phyloP scores from a whole-genome alignment of 2,329 filamentous ascomycete species.

The Fusarium tuaranense region DNA sequence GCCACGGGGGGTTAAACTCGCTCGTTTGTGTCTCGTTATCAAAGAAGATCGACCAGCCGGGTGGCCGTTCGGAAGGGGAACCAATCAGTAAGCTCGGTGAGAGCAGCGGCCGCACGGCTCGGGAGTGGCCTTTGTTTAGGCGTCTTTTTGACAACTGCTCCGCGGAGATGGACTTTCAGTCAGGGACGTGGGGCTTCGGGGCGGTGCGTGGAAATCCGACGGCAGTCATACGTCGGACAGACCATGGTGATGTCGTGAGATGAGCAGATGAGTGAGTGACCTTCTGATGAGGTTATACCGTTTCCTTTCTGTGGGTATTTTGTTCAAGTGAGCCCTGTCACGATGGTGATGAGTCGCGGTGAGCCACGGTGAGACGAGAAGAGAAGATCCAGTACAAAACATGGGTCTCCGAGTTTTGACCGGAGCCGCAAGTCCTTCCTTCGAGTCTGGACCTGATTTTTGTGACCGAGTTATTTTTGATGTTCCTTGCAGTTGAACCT shows the following conservation, averaged over 20 bases:
- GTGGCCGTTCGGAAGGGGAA: neutral
- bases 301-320: constrained; percentile 17
- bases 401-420: neutral
- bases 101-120: neutral
- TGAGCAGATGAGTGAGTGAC: constrained; percentile 7
- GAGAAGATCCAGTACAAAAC: neutral
- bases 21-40: neutral
- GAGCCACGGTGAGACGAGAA: constrained; percentile 9
- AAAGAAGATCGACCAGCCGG: neutral
- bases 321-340: neutral
- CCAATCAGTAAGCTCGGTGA: constrained; percentile 32
- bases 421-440: neutral
- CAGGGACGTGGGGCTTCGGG: constrained; percentile 20
- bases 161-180: constrained; percentile 39
- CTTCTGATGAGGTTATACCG: constrained; percentile 15
- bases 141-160: constrained; percentile 12
- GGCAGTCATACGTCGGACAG: constrained; percentile 39
- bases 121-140: neutral
- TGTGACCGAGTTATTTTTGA: constrained; percentile 22
- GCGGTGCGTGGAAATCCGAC: constrained; percentile 21
- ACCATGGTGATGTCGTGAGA: constrained; percentile 28
- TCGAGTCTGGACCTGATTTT: neutral
- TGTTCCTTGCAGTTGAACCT: constrained; percentile 14
- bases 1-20: constrained; percentile 11
- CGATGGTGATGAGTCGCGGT: constrained; percentile 13